These are phyloP conservation scores for Pyrenophora seminiperda DNA, from an alignment of 2,329 filamentous ascomycete species.

Conservation along the genomic window DNA sequence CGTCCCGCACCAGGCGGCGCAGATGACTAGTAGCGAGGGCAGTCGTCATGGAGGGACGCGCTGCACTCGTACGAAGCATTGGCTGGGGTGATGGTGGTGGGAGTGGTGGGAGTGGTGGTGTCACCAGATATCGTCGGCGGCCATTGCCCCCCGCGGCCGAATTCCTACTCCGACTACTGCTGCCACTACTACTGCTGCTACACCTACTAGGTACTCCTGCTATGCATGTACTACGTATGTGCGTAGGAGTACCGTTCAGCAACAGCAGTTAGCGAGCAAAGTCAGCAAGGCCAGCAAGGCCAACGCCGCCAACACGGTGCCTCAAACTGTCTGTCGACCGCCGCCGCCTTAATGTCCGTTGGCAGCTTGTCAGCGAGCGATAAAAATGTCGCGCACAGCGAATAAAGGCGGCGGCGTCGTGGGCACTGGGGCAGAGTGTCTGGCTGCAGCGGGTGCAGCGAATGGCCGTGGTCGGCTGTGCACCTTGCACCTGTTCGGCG, in stretches of 20 bases:
- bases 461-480: slow-evolving; percentile 22
- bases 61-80: slow-evolving; percentile 19
- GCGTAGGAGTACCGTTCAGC: slow-evolving; percentile 1
- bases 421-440: slow-evolving; percentile 26
- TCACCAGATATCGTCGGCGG: slow-evolving; percentile 13
- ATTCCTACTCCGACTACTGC: slow-evolving; percentile 2
- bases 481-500: slow-evolving; percentile 34
- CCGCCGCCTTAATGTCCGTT: too few species aligned
- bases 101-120: slow-evolving; percentile 12
- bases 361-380: not conserved
- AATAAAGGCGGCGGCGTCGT: slow-evolving; percentile 24
- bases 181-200: too few species aligned
- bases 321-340: too few species aligned
- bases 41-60: slow-evolving; percentile 32
- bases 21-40: slow-evolving; percentile 41
- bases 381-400: slow-evolving; percentile 14
- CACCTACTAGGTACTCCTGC: slow-evolving; percentile 11
- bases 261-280: too few species aligned
- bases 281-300: too few species aligned
- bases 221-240: too few species aligned
- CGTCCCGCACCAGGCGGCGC: slow-evolving; percentile 40
- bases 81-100: slow-evolving; percentile 1
- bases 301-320: too few species aligned
- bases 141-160: slow-evolving; percentile 13
- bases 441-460: slow-evolving; percentile 12